phyloP scores from a whole-genome alignment of 495 filamentous ascomycete species.

The Neurospora hispaniola region DNA sequence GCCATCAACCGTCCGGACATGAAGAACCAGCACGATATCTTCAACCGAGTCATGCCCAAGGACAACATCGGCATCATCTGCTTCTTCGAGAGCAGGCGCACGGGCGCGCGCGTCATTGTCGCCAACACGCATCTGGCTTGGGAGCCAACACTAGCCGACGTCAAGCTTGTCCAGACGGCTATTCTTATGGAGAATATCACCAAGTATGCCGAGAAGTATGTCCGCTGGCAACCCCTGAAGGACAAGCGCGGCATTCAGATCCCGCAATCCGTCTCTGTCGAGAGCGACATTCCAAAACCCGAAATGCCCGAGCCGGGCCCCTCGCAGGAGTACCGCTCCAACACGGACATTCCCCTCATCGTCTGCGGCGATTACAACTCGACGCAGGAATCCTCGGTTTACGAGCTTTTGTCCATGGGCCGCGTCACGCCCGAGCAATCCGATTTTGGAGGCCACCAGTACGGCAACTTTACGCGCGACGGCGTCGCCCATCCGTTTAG shows the following conservation, averaged over 20 bases:
- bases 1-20: constrained; percentile 91
- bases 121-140: constrained; percentile 91
- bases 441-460: constrained; percentile 60
- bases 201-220: constrained; percentile 72
- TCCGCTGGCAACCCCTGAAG: constrained; percentile 59
- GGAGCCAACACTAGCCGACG: constrained; percentile 82
- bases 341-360: constrained; percentile 78
- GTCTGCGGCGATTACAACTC: constrained; percentile 97
- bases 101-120: constrained; percentile 79
- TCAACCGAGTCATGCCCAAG: constrained; percentile 94
- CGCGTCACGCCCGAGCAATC: constrained; percentile 58
- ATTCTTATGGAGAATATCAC: constrained; percentile 86
- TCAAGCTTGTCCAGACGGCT: constrained; percentile 89
- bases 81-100: constrained; percentile 83
- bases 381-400: constrained; percentile 68
- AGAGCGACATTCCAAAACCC: constrained; percentile 19
- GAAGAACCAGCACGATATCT: constrained; percentile 91
- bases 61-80: constrained; percentile 87
- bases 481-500: constrained; percentile 93
- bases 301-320: constrained; percentile 38
- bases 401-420: constrained; percentile 74
- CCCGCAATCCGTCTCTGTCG: constrained; percentile 42
- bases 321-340: constrained; percentile 64
- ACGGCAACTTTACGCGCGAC: constrained; percentile 83
- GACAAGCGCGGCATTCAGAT: constrained; percentile 70